Evolutionary conservation across 148 eudicot genomes (phyloP), one percentile per base, ranked within the genome.

Genomic region (Arbutus unedo): DNA sequence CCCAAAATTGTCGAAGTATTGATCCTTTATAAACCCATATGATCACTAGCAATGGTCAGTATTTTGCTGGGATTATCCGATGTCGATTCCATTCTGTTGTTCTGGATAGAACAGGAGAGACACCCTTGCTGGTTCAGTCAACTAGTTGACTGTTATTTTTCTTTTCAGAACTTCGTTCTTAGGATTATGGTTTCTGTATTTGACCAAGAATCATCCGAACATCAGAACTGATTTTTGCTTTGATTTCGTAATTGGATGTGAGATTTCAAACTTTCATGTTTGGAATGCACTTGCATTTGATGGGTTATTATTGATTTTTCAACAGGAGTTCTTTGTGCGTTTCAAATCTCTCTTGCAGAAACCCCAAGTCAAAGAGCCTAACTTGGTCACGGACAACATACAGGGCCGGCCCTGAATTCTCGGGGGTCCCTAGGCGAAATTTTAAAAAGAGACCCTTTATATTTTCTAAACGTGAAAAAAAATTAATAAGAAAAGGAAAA

Each of bases 1-100:
- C n/a, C 92, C 92, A 44, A 45, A 78, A 72, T 14, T 75, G 74
- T 10, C 41, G 43, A 25, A 66, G 38, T 1, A 31, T 31, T 31
- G 38, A 31, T 31, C 14, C 7, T 25, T 25, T 21, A 25, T 66
- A 66, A 9, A 25, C 68, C 68, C 68, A 8, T 70, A 0, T 18
- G 81, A 84, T 48, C 67, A 73, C 67, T 68, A 67, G 59, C 31
- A 50, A 31, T 51, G 13, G 14, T 41, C 44, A 48, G 49, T 79
- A 60, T 47, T 50, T 62, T 64, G 70, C 70, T 21, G 70, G 70
- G 70, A 23, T 3, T 23, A 64, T 64, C 3, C 13, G 21, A n/a
- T 62, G 72, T 48, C 64, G 64, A 79, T 66, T 79, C 82, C 50
- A 44, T 62, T 62, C 44, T 47, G 55, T 23, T 48, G 43, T 44